phyloP scores from a whole-genome alignment of 202 grass and related monocot genomes.

The Digitaria exilis region DNA sequence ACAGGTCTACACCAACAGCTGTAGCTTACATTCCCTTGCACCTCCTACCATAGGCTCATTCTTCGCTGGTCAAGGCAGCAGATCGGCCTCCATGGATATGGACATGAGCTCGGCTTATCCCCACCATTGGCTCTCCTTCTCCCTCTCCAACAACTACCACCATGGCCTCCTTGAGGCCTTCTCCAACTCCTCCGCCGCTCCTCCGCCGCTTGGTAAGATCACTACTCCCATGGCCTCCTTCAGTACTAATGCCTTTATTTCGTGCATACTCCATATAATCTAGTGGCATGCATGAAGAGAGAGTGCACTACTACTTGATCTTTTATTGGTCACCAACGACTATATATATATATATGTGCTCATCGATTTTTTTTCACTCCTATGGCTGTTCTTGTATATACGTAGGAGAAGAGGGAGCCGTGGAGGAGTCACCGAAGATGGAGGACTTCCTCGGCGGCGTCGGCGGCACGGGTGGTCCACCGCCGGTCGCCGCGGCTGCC shows the following conservation, averaged over 20 bases:
- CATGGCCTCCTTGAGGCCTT: constrained; percentile 79
- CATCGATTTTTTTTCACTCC: background rate
- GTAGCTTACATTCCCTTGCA: constrained; percentile 17
- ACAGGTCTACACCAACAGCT: constrained; percentile 38
- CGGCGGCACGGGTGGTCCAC: constrained; percentile 4
- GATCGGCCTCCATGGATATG: constrained; percentile 47
- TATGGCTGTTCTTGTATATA: background rate
- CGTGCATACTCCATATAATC: too few relatives aligned
- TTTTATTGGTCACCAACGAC: background rate
- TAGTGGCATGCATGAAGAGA: background rate
- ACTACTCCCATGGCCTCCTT: background rate
- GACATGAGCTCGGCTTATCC: constrained; percentile 65
- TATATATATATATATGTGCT: too few relatives aligned
- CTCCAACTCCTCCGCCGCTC: constrained; percentile 43
- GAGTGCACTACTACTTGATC: background rate
- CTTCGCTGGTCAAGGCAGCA: constrained; percentile 11
- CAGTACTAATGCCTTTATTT: background rate
- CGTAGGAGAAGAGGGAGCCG: constrained; percentile 39
- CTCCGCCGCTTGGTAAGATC: constrained; percentile 45
- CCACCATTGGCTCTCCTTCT: constrained; percentile 88
- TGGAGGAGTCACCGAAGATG: constrained; percentile 59
- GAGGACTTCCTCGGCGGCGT: constrained; percentile 79
- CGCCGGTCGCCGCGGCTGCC: background rate
- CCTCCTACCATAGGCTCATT: constrained; percentile 13
- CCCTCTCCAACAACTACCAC: constrained; percentile 73